Conservation (phyloP, 306 rosid species). For the Senna siamea region DNA sequence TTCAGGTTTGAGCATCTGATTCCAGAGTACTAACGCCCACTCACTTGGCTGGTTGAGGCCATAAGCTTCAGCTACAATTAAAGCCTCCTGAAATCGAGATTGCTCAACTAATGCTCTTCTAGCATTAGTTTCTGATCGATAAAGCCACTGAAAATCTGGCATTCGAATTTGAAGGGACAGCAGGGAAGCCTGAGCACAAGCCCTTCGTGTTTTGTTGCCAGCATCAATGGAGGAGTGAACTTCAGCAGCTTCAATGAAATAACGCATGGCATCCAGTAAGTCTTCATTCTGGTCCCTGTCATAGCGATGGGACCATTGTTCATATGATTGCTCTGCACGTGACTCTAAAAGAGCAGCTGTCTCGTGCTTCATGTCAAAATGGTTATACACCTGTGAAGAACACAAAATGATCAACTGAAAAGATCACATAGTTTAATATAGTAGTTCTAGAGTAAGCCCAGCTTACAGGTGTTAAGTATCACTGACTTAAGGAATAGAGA, state of each 20-base stretch:
- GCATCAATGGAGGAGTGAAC: constrained; percentile 95
- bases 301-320: constrained; percentile 74
- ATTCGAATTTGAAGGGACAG: constrained; percentile 92
- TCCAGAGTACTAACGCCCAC: constrained; percentile 98
- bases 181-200: constrained; percentile 95
- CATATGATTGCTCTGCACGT: constrained; percentile 79
- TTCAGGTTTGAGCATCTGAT: constrained; percentile 97
- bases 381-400: constrained; percentile 78
- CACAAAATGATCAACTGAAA: constrained; percentile 14
- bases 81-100: constrained; percentile 92
- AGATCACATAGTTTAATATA: not conserved
- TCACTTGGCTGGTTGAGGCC: constrained; percentile 94
- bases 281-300: constrained; percentile 92
- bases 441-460: constrained; percentile 32
- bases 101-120: constrained; percentile 91
- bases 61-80: constrained; percentile 97
- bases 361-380: constrained; percentile 97
- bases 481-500: constrained; percentile 22
- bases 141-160: constrained; percentile 93
- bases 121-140: constrained; percentile 83
- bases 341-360: constrained; percentile 92
- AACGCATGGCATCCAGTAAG: constrained; percentile 86
- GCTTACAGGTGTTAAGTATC: constrained; percentile 33
- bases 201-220: constrained; percentile 87
- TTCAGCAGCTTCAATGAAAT: constrained; percentile 96